Percentiles rank a stretch among this genome's conserved stretches.
These are phyloP conservation scores for Saturnispora hagleri DNA, from an alignment of 805 yeast species.

Conservation along the genomic window DNA sequence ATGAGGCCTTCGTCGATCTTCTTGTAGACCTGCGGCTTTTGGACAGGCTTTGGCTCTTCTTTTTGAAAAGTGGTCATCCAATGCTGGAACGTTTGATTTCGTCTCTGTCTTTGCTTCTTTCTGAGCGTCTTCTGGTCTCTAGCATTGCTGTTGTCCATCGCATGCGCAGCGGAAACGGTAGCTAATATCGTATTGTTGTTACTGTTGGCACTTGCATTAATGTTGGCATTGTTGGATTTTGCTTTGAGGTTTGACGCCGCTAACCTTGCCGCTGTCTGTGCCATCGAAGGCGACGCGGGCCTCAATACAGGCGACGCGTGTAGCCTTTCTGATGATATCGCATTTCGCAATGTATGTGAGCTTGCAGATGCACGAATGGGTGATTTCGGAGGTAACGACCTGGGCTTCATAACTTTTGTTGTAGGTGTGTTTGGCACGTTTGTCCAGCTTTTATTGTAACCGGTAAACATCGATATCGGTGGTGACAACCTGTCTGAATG, in stretches of 20 bases:
- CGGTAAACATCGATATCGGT: background rate
- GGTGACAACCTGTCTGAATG: background rate
- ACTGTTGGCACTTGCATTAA: background rate
- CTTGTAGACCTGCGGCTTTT: conserved; percentile 23
- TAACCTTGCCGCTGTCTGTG: background rate
- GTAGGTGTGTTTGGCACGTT: background rate
- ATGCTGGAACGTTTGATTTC: conserved; percentile 15
- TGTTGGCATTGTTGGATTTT: background rate
- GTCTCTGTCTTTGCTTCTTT: background rate
- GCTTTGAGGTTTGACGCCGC: background rate
- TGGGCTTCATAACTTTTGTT: background rate
- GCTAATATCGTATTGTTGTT: background rate
- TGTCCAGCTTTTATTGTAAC: background rate
- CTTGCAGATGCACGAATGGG: background rate
- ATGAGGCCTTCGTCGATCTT: conserved; percentile 26
- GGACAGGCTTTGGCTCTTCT: conserved; percentile 17
- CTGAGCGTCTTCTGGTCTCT: background rate
- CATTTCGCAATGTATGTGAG: background rate
- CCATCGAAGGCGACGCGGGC: background rate
- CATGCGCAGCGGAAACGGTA: conserved; percentile 4
- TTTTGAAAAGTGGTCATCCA: conserved; percentile 28
- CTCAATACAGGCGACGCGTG: background rate
- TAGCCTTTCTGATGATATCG: background rate
- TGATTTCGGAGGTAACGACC: background rate
- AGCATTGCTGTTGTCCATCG: background rate